Conservation (phyloP, 164 flowering plant species). For the Chimonanthus praecox region DNA sequence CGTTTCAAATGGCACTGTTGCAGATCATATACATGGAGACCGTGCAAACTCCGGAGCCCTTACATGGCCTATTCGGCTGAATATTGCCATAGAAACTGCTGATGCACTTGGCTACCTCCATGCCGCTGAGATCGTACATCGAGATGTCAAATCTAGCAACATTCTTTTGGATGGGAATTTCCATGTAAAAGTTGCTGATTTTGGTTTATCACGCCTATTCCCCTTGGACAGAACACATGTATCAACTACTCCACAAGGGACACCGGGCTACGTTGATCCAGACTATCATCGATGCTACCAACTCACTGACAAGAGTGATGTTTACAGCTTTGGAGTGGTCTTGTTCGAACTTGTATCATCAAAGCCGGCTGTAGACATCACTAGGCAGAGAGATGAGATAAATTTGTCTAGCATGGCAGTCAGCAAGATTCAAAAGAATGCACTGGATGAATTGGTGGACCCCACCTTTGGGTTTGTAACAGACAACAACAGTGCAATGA, state of each 20-base stretch:
- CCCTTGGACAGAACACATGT: constrained; percentile 61
- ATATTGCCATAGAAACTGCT: constrained; percentile 65
- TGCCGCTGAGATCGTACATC: constrained; percentile 61
- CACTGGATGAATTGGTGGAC: constrained; percentile 59
- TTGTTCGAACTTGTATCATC: constrained; percentile 61
- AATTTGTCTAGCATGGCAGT: constrained; percentile 68
- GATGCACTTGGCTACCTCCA: constrained; percentile 71
- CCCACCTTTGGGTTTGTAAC: constrained; percentile 45
- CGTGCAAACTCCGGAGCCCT: constrained; percentile 24
- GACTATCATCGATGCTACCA: no score
- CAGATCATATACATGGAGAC: constrained; percentile 67
- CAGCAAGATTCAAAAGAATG: constrained; percentile 46
- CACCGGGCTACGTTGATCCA: constrained; percentile 23
- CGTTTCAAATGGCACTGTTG: constrained; percentile 66
- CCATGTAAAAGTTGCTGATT: constrained; percentile 70
- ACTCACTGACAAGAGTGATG: no score
- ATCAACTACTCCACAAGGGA: constrained; percentile 84
- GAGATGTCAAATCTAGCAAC: constrained; percentile 74
- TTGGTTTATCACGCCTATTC: constrained; percentile 12
- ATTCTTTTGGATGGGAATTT: constrained; percentile 64
- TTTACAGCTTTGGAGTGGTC: no score
- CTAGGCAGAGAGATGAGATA: constrained; percentile 52
- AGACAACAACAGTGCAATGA: constrained; percentile 20
- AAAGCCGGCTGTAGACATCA: constrained; percentile 59
- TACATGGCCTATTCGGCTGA: constrained; percentile 62